A percentile compares a stretch with the other conserved stretches of the same genome.
These are phyloP conservation scores for Ophiostoma tasmaniense DNA, from an alignment of 2,329 filamentous ascomycete species.

Conservation along the genomic window DNA sequence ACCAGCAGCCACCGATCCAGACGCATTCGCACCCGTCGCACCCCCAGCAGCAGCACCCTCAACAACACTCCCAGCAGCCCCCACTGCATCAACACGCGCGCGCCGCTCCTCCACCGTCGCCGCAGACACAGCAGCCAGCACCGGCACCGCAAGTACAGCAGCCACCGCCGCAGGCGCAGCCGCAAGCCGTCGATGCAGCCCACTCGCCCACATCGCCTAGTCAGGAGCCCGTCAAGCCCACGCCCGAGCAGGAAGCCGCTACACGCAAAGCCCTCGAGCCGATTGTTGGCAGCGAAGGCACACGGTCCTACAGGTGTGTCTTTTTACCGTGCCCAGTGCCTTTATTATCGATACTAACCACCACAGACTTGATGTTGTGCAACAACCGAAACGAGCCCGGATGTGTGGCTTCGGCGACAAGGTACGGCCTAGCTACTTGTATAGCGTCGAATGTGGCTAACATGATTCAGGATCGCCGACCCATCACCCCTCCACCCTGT, in stretches of 20 bases:
- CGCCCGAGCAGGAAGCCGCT: slow-evolving; percentile 20
- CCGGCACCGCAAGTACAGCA: background rate
- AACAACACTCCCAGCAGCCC: background rate
- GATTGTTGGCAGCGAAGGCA: slow-evolving; percentile 19
- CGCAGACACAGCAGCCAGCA: background rate
- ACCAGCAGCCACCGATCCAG: background rate
- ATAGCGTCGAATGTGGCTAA: background rate
- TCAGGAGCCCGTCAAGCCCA: slow-evolving; percentile 15
- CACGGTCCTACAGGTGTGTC: slow-evolving; percentile 21
- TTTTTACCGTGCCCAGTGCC: no score
- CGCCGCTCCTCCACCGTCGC: background rate
- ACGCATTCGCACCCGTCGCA: background rate
- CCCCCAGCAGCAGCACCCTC: background rate
- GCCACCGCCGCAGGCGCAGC: background rate
- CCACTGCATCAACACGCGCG: background rate
- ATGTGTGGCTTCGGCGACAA: slow-evolving; percentile 99
- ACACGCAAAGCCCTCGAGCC: slow-evolving; percentile 21
- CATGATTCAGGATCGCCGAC: slow-evolving; percentile 66
- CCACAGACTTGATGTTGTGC: slow-evolving; percentile 64
- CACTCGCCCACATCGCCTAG: background rate
- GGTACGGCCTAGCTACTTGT: slow-evolving; percentile 39
- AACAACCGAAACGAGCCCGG: slow-evolving; percentile 84
- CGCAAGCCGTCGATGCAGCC: background rate
- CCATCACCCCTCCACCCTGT: slow-evolving; percentile 92
- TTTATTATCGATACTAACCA: background rate